Conservation (phyloP, 2,329 filamentous ascomycete genomes). For the Cladosporium velox region DNA sequence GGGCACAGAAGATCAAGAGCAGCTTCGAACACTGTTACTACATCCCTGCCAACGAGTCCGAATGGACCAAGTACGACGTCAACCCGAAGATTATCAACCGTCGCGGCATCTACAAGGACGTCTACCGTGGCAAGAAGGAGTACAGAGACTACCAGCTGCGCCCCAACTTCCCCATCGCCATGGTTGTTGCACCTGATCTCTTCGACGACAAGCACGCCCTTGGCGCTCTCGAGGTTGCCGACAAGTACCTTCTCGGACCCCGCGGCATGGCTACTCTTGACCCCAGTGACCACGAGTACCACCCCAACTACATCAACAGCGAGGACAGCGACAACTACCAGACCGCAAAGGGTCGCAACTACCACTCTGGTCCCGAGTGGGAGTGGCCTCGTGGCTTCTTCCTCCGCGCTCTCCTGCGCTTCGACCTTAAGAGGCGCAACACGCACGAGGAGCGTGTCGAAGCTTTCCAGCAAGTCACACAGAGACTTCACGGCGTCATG, state of each 20-base stretch:
- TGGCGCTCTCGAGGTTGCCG: conserved; percentile 75
- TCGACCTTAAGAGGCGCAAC: conserved; percentile 74
- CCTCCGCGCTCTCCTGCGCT: conserved; percentile 84
- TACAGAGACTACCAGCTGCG: conserved; percentile 98
- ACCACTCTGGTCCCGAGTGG: conserved; percentile 98
- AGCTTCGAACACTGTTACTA: conserved; percentile 96
- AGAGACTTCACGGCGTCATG: conserved; percentile 80
- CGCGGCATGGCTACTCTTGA: conserved; percentile 96
- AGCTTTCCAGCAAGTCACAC: conserved; percentile 91
- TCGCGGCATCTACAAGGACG: conserved; percentile 95
- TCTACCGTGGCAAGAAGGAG: conserved; percentile 90
- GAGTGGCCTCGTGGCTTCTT: conserved; percentile 97
- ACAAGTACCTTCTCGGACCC: conserved; percentile 77
- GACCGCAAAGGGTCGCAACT: conserved; percentile 92
- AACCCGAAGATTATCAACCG: conserved; percentile 80
- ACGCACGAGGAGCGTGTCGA: conserved; percentile 72
- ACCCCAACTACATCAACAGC: conserved; percentile 90
- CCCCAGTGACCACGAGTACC: conserved; percentile 87
- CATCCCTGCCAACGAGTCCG: conserved; percentile 67
- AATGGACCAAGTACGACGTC: conserved; percentile 78
- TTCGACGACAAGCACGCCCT: conserved; percentile 80
- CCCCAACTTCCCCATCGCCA: conserved; percentile 90
- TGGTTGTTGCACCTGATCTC: conserved; percentile 87
- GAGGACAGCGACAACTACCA: conserved; percentile 91
- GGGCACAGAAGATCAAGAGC: conserved; percentile 75